Percentiles rank a stretch among this genome's conserved stretches.
These are phyloP conservation scores for Vigna trinervia DNA, from an alignment of 306 rosid genomes.

Conservation along the genomic window DNA sequence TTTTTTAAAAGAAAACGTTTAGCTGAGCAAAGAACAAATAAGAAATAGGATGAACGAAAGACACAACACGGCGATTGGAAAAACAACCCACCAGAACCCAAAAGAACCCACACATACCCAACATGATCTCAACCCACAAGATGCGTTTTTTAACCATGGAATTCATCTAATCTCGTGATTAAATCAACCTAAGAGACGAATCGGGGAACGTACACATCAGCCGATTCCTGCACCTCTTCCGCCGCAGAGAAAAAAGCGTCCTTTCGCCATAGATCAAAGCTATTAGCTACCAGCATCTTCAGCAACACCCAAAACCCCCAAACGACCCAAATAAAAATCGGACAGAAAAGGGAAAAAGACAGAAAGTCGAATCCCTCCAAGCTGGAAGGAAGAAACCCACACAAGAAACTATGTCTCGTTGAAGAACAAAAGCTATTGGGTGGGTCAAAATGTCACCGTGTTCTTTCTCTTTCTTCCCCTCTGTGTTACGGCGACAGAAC, in stretches of 20 bases:
- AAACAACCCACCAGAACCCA: conserved; percentile 10
- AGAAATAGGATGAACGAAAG: neutral
- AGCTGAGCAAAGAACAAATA: neutral
- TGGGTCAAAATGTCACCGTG: conserved; percentile 16
- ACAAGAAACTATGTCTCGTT: neutral
- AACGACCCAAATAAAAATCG: neutral
- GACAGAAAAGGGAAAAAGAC: neutral
- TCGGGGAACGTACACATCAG: conserved; percentile 71
- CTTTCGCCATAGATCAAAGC: conserved; percentile 93
- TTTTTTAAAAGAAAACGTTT: neutral
- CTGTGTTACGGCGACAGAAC: conserved; percentile 46
- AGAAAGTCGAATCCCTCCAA: conserved; percentile 35
- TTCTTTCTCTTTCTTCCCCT: conserved; percentile 48
- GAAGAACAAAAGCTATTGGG: conserved; percentile 23
- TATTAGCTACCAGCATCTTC: conserved; percentile 87
- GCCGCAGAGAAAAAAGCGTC: conserved; percentile 95
- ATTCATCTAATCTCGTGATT: conserved; percentile 25
- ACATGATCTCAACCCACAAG: conserved; percentile 34
- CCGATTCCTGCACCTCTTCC: conserved; percentile 98
- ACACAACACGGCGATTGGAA: neutral
- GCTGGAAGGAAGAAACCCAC: conserved; percentile 20
- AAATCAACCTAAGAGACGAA: neutral
- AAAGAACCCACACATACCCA: conserved; percentile 12
- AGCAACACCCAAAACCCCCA: conserved; percentile 4
- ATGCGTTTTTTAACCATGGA: neutral